These are phyloP conservation scores for Pisolithus thermaeus DNA, from an alignment of 1,284 basidiomycete species.

Conservation along the genomic window DNA sequence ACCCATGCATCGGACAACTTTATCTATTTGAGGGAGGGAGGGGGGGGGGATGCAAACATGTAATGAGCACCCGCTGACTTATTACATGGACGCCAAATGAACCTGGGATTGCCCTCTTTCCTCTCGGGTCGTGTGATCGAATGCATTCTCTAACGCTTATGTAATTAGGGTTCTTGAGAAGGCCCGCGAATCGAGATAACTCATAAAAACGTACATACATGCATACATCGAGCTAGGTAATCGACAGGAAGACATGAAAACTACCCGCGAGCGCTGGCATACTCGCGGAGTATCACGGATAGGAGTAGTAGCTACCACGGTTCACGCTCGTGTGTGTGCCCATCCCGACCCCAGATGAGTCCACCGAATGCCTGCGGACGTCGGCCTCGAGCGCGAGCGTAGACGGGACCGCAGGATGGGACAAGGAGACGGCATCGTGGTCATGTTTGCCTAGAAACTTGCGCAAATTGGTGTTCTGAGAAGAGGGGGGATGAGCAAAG, in stretches of 20 bases:
- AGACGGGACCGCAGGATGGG: constrained; percentile 24
- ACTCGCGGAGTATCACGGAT: constrained; percentile 3
- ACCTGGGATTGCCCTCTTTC: no score
- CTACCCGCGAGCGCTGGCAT: no score
- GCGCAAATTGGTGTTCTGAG: constrained; percentile 26
- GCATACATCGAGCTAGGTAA: no score
- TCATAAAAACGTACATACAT: no score
- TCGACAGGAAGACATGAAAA: no score
- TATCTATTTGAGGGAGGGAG: neutral
- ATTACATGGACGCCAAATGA: no score
- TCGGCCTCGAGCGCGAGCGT: constrained; percentile 25
- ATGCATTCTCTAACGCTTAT: no score
- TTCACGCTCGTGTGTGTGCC: constrained; percentile 15
- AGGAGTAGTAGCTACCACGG: constrained; percentile 7
- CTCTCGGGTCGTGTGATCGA: no score
- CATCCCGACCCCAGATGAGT: constrained; percentile 27
- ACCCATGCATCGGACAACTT: neutral
- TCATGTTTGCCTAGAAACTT: constrained; percentile 27
- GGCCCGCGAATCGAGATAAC: no score
- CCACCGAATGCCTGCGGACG: constrained; percentile 28
- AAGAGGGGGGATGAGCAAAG: neutral
- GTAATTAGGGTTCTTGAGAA: no score
- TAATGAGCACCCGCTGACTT: no score
- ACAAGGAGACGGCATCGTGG: constrained; percentile 14
- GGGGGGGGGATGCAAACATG: no score